Conservation (phyloP, 805 yeast genomes). For the Torulaspora quercuum region DNA sequence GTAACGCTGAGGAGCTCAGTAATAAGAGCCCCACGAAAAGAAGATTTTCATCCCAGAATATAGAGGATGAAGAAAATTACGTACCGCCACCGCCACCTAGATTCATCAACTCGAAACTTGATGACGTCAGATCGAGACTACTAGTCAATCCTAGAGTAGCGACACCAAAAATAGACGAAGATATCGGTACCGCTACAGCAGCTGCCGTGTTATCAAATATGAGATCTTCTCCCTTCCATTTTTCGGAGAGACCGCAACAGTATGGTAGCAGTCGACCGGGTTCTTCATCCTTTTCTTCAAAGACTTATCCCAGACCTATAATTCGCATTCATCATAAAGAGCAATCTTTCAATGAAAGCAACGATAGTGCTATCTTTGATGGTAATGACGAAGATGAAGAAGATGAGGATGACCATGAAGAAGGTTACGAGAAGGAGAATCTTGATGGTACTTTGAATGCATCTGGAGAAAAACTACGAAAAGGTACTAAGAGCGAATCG, state of each 20-base stretch:
- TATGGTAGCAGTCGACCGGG: constrained; percentile 26
- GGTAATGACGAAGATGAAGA: constrained; percentile 19
- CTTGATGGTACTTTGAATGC: constrained; percentile 3
- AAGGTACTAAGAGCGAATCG: constrained; percentile 5
- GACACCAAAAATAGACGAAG: constrained; percentile 22
- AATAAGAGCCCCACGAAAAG: not conserved
- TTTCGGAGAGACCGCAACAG: constrained; percentile 20
- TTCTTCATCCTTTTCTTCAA: constrained; percentile 28
- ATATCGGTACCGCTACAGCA: constrained; percentile 34
- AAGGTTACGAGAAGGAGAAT: constrained; percentile 4
- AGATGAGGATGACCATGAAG: constrained; percentile 16
- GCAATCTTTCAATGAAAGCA: constrained; percentile 16
- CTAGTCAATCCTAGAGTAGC: constrained; percentile 26
- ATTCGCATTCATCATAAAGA: constrained; percentile 28
- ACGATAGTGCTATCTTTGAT: constrained; percentile 24
- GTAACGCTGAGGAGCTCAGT: constrained; percentile 2
- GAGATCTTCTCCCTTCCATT: constrained; percentile 36
- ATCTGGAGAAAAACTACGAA: constrained; percentile 7
- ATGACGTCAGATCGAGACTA: constrained; percentile 31
- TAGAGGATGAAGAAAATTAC: constrained; percentile 15
- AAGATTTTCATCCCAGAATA: constrained; percentile 1
- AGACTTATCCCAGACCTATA: constrained; percentile 27
- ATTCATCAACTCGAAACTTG: constrained; percentile 33
- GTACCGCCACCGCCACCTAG: constrained; percentile 32
- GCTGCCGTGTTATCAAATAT: constrained; percentile 35